Base-by-base conservation (phyloP, 2,329 filamentous ascomycete genomes). In the Incumbomyces lentus region DNA sequence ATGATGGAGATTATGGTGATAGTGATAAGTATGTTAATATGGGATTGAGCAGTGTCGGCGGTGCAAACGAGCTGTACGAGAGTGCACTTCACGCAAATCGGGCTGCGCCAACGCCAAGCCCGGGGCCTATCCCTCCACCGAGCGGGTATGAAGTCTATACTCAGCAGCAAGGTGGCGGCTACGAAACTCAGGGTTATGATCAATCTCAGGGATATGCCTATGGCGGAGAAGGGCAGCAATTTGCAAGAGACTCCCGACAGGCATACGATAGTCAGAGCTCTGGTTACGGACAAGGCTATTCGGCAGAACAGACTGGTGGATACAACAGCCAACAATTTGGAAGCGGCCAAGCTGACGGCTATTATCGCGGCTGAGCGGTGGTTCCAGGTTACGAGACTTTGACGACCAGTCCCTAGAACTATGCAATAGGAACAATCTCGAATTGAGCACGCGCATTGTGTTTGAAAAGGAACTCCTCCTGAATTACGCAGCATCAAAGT, bases 1-100 rank as follows among this genome's bases (percentile, higher is more conserved):
- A 52, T 50, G 45, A 43, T 41, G 19, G 38, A 26, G 37, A 40
- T 22, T 40, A 46, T 26, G 37, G 44, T 19, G 44, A 46, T 22
- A 46, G 36, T 17, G 37, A 46, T 11, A 40, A 40, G 17, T 46
- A 46, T 29, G 33, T 18, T 13, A 19, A 16, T 29, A 13, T 46
- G 35, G 36, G 32, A 8, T 13, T 29, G 2, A 29, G 19, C 3
- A 40, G 36, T 30, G 30, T 46, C 10, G 44, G 44, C 12, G 44
- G 44, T 19, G 44, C 35, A 16, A 40, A 33, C 19, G 44, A 46
- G 19, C 37, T 46, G 6, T 29, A 46, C 31, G 44, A 46, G 29
- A 32, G 18, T 19, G 44, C 44, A 26, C n/a, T 40, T 30, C 19
- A 17, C n/a, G 37, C 36, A 32, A 29, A 40, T 13, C 26, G 17